Conservation (phyloP, 2,329 filamentous ascomycete species). For the Paecilomyces niveus region DNA sequence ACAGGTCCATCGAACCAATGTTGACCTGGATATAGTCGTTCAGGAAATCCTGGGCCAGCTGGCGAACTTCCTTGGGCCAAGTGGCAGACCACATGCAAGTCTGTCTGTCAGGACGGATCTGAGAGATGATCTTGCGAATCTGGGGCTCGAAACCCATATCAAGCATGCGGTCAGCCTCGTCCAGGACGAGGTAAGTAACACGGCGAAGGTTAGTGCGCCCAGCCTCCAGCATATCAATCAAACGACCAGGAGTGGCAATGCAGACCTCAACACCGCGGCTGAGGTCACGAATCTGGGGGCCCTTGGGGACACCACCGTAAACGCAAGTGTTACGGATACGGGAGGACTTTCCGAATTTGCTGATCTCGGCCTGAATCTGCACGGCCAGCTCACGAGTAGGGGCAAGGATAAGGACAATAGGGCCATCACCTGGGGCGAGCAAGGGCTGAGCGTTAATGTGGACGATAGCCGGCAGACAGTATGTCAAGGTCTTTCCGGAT, state of each 20-base stretch:
- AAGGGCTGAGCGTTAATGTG: constrained; percentile 99
- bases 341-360: constrained; percentile 96
- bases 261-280: constrained; percentile 94
- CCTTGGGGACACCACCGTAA: constrained; percentile 97
- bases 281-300: constrained; percentile 91
- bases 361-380: constrained; percentile 97
- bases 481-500: constrained; percentile 97
- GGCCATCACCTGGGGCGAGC: constrained; percentile 87
- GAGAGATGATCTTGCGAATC: constrained; percentile 95
- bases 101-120: constrained; percentile 96
- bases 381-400: constrained; percentile 97
- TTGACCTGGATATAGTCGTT: constrained; percentile 98
- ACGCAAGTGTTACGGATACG: constrained; percentile 98
- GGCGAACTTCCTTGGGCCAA: constrained; percentile 97
- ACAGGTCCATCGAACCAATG: constrained; percentile 90
- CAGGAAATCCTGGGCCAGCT: constrained; percentile 83
- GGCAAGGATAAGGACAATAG: constrained; percentile 91
- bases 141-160: constrained; percentile 99
- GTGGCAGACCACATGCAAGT: constrained; percentile 99
- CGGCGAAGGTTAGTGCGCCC: constrained; percentile 97
- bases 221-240: constrained; percentile 97
- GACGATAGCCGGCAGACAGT: constrained; percentile 95
- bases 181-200: constrained; percentile 95
- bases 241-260: constrained; percentile 94
- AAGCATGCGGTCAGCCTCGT: constrained; percentile 98